phyloP scores from a whole-genome alignment of 2,329 filamentous ascomycete species.

The Chaetomium globosum region DNA sequence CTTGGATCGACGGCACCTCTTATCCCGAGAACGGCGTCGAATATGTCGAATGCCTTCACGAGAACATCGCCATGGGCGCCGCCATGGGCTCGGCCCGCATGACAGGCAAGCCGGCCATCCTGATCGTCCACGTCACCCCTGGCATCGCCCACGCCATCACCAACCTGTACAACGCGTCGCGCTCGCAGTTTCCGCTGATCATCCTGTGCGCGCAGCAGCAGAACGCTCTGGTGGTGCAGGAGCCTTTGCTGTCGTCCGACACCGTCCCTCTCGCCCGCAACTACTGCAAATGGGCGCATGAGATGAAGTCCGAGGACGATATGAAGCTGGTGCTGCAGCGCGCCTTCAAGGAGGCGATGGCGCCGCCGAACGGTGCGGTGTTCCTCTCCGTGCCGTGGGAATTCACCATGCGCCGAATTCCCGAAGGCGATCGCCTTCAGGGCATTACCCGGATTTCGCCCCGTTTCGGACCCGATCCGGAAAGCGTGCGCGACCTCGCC shows the following conservation, averaged over 20 bases:
- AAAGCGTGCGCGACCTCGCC: conserved; percentile 6
- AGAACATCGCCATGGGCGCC: conserved; percentile 1
- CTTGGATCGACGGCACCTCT: conserved; percentile 3
- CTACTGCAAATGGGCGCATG: conserved; percentile 6
- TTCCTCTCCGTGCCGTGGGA: conserved; percentile 5
- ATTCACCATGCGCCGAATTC: conserved; percentile 2
- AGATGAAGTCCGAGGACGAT: conserved; percentile 6
- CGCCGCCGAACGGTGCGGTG: not conserved
- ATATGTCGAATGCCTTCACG: conserved; percentile 6
- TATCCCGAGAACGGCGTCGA: conserved; percentile 7
- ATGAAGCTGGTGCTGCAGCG: conserved; percentile 7
- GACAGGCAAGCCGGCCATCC: conserved; percentile 1
- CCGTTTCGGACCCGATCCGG: conserved; percentile 1
- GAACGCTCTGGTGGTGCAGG: conserved; percentile 2
- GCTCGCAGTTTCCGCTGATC: conserved; percentile 3
- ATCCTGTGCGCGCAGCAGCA: conserved; percentile 5
- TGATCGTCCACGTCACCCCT: conserved; percentile 7
- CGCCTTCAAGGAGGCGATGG: conserved; percentile 5
- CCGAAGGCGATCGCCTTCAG: conserved; percentile 1
- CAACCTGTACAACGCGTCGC: conserved; percentile 7
- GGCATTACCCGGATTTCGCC: conserved; percentile 7
- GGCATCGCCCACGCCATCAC: conserved; percentile 6
- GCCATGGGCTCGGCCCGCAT: conserved; percentile 1
- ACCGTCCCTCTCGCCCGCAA: conserved; percentile 5
- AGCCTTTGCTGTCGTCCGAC: conserved; percentile 2